These are phyloP conservation scores for Blastobotrys muscicola DNA, from an alignment of 805 yeast genomes.

Conservation along the genomic window DNA sequence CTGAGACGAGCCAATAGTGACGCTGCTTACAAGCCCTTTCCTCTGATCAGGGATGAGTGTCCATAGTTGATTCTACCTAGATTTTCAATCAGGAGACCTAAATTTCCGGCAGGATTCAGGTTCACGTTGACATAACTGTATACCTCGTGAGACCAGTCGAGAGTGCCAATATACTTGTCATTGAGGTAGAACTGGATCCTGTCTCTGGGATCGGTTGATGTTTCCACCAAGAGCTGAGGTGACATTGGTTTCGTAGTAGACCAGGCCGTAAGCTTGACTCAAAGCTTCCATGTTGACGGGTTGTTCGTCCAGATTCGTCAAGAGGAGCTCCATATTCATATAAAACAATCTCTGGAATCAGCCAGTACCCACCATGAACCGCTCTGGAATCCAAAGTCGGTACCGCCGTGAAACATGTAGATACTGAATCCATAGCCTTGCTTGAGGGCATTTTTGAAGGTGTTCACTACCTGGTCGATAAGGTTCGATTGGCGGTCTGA, in stretches of 20 bases:
- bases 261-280: slow-evolving; percentile 1
- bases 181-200: slow-evolving; percentile 3
- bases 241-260: background rate
- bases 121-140: background rate
- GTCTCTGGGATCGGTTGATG: background rate
- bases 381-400: slow-evolving; percentile 3
- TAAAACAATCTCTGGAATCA: background rate
- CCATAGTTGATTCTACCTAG: slow-evolving; percentile 4
- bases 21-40: slow-evolving; percentile 3
- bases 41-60: background rate
- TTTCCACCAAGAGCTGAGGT: background rate
- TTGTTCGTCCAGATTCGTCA: slow-evolving; percentile 4
- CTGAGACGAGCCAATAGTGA: background rate
- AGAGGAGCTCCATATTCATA: slow-evolving; percentile 6
- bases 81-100: slow-evolving; percentile 4
- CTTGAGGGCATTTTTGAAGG: too few relatives aligned
- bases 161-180: slow-evolving; percentile 1
- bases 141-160: background rate
- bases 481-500: background rate
- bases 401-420: slow-evolving; percentile 4
- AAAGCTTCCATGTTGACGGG: slow-evolving; percentile 4
- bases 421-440: background rate
- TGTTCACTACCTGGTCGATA: too few relatives aligned
- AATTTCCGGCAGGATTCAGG: slow-evolving; percentile 1
- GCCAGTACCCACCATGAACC: background rate